Conservation (phyloP, 1,139 yeast genomes). For the Suhomyces choctaworum region DNA sequence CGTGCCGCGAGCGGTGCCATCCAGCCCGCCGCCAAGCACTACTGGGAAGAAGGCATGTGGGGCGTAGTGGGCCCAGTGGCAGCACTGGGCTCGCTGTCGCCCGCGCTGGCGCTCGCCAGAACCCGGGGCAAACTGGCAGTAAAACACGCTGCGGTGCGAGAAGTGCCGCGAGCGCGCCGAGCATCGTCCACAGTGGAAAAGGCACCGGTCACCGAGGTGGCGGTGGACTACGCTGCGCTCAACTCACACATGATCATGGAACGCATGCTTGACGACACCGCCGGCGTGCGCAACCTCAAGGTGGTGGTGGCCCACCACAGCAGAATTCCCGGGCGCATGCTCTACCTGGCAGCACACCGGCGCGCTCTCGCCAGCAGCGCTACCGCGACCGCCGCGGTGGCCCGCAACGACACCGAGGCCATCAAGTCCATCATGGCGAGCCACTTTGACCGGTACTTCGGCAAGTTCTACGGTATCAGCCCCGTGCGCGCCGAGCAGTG, state of each 20-base stretch:
- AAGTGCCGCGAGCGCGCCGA: slow-evolving; percentile 2
- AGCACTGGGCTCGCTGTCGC: too few relatives aligned
- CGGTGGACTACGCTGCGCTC: slow-evolving; percentile 10
- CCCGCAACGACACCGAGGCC: slow-evolving; percentile 12
- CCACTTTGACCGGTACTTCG: slow-evolving; percentile 19
- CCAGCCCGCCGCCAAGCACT: neutral
- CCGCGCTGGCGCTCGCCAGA: too few relatives aligned
- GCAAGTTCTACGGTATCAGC: slow-evolving; percentile 15
- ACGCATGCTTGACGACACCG: slow-evolving; percentile 14
- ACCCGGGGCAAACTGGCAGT: too few relatives aligned
- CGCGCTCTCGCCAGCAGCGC: slow-evolving; percentile 12
- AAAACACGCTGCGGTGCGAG: slow-evolving; percentile 7
- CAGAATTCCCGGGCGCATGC: slow-evolving; percentile 14
- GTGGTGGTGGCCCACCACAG: slow-evolving; percentile 16
- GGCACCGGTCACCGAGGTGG: slow-evolving; percentile 12
- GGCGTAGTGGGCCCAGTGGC: too few relatives aligned
- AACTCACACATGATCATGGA: slow-evolving; percentile 13
- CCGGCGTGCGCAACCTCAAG: slow-evolving; percentile 13
- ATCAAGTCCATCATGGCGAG: slow-evolving; percentile 15
- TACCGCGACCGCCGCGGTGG: slow-evolving; percentile 5
- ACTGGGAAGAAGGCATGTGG: slow-evolving; percentile 8
- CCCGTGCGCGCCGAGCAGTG: slow-evolving; percentile 18
- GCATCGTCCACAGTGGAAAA: slow-evolving; percentile 3
- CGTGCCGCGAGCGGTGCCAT: too few relatives aligned
- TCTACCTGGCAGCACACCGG: slow-evolving; percentile 9